phyloP scores from a whole-genome alignment of 2,329 filamentous ascomycete species.

The Ophiocordyceps unilateralis region DNA sequence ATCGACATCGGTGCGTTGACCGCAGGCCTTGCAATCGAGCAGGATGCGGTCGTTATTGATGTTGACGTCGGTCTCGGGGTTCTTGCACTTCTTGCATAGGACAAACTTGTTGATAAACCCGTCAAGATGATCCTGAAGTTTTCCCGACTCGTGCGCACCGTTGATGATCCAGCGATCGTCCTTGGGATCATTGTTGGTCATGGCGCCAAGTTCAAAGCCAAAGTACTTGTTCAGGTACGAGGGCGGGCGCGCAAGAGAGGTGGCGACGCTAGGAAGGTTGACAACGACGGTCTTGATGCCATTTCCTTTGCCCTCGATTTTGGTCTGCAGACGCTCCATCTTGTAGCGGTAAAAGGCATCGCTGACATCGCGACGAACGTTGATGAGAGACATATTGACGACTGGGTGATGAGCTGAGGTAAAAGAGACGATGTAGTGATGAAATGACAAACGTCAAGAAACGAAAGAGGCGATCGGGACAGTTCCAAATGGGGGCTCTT shows the following conservation, averaged over 20 bases:
- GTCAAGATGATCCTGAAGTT: conserved; percentile 95
- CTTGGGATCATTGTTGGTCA: conserved; percentile 93
- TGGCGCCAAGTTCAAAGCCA: conserved; percentile 93
- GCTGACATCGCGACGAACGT: conserved; percentile 94
- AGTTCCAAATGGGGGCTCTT: conserved; percentile 4
- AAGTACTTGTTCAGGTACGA: conserved; percentile 99
- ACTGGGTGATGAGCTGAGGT: conserved; percentile 27
- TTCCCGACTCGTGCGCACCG: conserved; percentile 83
- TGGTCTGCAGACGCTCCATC: conserved; percentile 97
- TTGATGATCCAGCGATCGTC: conserved; percentile 99
- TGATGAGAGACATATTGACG: conserved; percentile 75
- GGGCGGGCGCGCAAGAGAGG: conserved; percentile 80
- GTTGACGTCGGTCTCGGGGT: conserved; percentile 89
- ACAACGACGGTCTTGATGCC: conserved; percentile 98
- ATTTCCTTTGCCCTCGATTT: conserved; percentile 99
- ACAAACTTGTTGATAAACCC: conserved; percentile 98
- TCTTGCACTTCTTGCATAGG: conserved; percentile 99
- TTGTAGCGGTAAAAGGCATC: conserved; percentile 99
- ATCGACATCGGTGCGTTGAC: conserved; percentile 81
- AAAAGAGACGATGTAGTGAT: neutral
- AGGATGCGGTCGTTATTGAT: conserved; percentile 88
- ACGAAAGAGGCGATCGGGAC: conserved; percentile 3
- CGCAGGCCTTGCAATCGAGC: conserved; percentile 97
- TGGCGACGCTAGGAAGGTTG: conserved; percentile 86
- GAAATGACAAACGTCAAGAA: neutral